phyloP scores from a whole-genome alignment of 192 early-diverging fungal species.

The Coemansia pectinata region DNA sequence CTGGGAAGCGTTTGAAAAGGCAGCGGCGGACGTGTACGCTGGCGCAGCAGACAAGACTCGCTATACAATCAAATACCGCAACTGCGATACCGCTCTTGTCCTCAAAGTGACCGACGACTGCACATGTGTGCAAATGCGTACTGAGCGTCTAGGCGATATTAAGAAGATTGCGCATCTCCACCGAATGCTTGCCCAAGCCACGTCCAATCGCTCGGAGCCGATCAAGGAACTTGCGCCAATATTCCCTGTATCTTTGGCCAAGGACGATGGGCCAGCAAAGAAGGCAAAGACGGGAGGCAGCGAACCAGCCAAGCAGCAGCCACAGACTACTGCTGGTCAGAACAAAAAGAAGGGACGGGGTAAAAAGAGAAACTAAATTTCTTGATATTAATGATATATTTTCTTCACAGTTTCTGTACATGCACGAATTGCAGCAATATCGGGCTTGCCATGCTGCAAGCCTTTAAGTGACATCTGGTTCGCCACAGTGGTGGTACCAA shows the following conservation, averaged over 20 bases:
- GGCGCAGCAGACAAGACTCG: conserved; percentile 30
- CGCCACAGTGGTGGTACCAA: conserved; percentile 6
- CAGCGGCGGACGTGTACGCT: conserved; percentile 31
- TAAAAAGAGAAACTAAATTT: conserved; percentile 4
- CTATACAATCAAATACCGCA: conserved; percentile 53
- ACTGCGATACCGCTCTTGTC: conserved; percentile 36
- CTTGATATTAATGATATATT: background rate
- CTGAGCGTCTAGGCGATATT: conserved; percentile 37
- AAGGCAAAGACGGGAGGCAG: conserved; percentile 8
- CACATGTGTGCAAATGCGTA: conserved; percentile 46
- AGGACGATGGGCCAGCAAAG: conserved; percentile 11
- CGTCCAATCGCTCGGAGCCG: conserved; percentile 17
- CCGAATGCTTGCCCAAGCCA: conserved; percentile 28
- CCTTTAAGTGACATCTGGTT: background rate
- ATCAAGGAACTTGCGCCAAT: conserved; percentile 37
- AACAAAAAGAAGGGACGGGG: conserved; percentile 19
- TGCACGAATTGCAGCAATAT: background rate
- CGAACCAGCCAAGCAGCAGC: conserved; percentile 17
- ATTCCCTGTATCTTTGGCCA: conserved; percentile 13
- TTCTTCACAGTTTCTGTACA: background rate
- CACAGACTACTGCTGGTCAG: background rate
- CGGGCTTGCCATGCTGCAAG: background rate
- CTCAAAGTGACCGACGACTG: conserved; percentile 52
- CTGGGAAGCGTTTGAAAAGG: conserved; percentile 45
- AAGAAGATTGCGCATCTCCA: conserved; percentile 38